These are phyloP conservation scores for Thermoascus crustaceus DNA, from an alignment of 2,329 filamentous ascomycete genomes.

Conservation along the genomic window DNA sequence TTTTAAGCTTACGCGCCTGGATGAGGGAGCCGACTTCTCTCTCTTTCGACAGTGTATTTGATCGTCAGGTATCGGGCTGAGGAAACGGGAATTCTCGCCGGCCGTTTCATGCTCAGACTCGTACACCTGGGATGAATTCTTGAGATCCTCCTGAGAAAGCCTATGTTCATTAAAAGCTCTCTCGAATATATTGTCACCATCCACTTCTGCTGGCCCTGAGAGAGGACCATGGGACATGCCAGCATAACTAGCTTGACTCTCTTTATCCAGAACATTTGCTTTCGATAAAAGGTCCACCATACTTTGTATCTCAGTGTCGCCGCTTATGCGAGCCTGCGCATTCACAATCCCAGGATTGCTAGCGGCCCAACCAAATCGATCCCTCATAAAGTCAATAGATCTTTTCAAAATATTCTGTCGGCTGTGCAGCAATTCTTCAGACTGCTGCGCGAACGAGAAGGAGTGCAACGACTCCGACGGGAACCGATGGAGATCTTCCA, in stretches of 20 bases:
- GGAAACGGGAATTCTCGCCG: conserved; percentile 16
- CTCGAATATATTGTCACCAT: conserved; percentile 76
- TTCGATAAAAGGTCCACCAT: conserved; percentile 83
- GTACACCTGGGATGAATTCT: too few species aligned
- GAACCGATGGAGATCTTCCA: conserved; percentile 86
- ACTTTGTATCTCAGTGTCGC: conserved; percentile 78
- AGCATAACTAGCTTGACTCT: conserved; percentile 37
- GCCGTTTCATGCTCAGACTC: conserved; percentile 10
- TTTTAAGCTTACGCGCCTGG: conserved; percentile 63
- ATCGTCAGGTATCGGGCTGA: conserved; percentile 25
- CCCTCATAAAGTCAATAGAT: conserved; percentile 93
- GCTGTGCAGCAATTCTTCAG: conserved; percentile 82
- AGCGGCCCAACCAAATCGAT: conserved; percentile 74
- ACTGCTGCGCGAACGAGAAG: conserved; percentile 94
- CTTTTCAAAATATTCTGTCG: conserved; percentile 88
- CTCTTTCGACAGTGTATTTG: conserved; percentile 22
- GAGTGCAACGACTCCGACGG: conserved; percentile 94
- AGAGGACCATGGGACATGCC: conserved; percentile 54
- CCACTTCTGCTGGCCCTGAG: conserved; percentile 68
- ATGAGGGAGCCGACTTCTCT: conserved; percentile 40
- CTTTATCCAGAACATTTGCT: conserved; percentile 67
- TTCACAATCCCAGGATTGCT: conserved; percentile 68
- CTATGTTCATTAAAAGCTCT: conserved; percentile 56
- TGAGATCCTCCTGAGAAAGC: too few species aligned
- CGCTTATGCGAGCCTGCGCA: conserved; percentile 72